phyloP scores from a whole-genome alignment of 352 stramenopile genomes.

The Globisporangium solare region DNA sequence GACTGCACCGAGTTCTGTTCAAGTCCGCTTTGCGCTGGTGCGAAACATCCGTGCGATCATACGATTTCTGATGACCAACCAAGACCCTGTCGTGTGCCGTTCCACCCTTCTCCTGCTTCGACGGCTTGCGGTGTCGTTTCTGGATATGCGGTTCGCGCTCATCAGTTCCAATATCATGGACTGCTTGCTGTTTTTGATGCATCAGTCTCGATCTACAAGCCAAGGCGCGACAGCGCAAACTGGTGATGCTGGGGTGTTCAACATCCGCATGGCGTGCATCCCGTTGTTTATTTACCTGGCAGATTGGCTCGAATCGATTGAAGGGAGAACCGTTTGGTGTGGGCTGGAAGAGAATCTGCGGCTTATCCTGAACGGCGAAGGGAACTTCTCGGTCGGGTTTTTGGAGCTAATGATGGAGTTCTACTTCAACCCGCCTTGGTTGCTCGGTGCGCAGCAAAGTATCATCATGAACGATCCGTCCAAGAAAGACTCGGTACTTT shows the following conservation, averaged over 20 bases:
- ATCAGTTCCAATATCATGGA: conserved; percentile 78
- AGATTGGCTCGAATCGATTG: conserved; percentile 78
- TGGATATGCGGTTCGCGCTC: conserved; percentile 70
- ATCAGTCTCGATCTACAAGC: conserved; percentile 9
- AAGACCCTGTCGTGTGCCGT: conserved; percentile 42
- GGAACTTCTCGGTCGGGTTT: conserved; percentile 62
- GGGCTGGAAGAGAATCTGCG: conserved; percentile 76
- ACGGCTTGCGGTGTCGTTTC: conserved; percentile 54
- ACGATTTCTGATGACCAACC: conserved; percentile 54
- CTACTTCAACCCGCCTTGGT: conserved; percentile 62
- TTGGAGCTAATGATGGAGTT: conserved; percentile 85
- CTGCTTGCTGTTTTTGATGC: conserved; percentile 59
- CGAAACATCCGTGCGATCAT: conserved; percentile 60
- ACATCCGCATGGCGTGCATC: conserved; percentile 48
- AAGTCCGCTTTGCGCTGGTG: conserved; percentile 72
- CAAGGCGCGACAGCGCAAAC: neutral
- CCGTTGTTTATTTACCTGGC: conserved; percentile 69
- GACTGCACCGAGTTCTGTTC: conserved; percentile 38
- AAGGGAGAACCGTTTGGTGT: conserved; percentile 81
- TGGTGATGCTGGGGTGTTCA: conserved; percentile 1
- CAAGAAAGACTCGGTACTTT: conserved; percentile 67
- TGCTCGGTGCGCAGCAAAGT: conserved; percentile 67
- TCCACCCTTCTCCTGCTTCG: conserved; percentile 57
- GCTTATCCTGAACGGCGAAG: conserved; percentile 65
- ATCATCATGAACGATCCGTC: conserved; percentile 83